Evolutionary conservation across 2,329 filamentous ascomycete species (phyloP).

Genomic region (Scedosporium dehoogii): DNA sequence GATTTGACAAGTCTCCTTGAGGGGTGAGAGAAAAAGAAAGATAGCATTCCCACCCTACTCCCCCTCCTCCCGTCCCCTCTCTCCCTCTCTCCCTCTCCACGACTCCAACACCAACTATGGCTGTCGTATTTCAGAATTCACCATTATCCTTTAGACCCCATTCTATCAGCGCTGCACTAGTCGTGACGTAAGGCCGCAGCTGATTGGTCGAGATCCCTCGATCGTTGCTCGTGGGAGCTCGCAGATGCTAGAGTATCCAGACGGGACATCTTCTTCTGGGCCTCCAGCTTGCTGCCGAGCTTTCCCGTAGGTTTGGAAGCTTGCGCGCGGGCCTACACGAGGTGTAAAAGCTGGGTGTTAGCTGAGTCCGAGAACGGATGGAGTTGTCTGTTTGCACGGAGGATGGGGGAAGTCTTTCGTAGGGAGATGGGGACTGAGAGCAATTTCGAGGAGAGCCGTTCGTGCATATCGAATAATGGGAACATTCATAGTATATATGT

Average conservation of each 20-base stretch:
- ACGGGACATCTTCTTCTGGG: conserved; percentile 66
- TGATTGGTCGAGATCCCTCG: conserved; percentile 57
- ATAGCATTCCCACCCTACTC: background rate
- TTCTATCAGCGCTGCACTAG: conserved; percentile 11
- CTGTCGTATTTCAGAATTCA: too few species aligned
- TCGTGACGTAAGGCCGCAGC: conserved; percentile 25
- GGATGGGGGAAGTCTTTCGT: conserved; percentile 6
- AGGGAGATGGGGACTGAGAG: conserved; percentile 6
- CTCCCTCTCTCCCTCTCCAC: background rate
- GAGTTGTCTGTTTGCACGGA: conserved; percentile 1
- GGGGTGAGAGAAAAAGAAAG: background rate
- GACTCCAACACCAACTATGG: background rate
- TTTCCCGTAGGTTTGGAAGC: conserved; percentile 53
- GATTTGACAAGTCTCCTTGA: too few species aligned
- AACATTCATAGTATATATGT: background rate
- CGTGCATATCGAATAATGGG: background rate
- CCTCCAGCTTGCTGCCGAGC: conserved; percentile 58
- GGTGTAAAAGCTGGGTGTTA: background rate
- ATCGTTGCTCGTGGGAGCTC: conserved; percentile 55
- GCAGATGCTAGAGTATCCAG: conserved; percentile 56
- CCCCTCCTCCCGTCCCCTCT: too few species aligned
- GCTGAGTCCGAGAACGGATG: background rate
- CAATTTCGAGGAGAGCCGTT: background rate
- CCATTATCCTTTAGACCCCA: background rate
- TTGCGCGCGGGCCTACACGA: conserved; percentile 54